Percentiles rank a stretch among this genome's conserved stretches.
Evolutionary conservation across 176 grass and related monocot species (phyloP).

Genomic region (Ananas comosus): DNA sequence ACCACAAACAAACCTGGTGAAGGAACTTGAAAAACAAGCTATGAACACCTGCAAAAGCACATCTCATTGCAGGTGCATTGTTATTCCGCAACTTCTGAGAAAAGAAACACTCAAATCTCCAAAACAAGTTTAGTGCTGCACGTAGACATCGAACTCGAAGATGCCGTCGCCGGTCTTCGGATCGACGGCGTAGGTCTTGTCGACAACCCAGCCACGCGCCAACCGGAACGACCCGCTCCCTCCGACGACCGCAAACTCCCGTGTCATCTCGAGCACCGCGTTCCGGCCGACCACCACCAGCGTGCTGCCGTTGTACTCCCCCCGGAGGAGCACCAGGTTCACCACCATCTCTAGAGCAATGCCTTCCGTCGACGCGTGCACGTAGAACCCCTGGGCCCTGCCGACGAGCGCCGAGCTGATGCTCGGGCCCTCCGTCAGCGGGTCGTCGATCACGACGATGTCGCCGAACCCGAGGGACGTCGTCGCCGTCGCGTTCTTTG

Average conservation of each 20-base stretch:
- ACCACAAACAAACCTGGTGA: too few species aligned
- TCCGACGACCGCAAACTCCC: too few species aligned
- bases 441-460: conserved; percentile 12
- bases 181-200: conserved; percentile 16
- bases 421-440: conserved; percentile 18
- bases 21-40: too few species aligned
- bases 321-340: conserved; percentile 13
- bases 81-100: too few species aligned
- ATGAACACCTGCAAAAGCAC: too few species aligned
- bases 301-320: conserved; percentile 21
- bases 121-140: background rate
- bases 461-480: conserved; percentile 25
- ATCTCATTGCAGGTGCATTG: too few species aligned
- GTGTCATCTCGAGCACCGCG: too few species aligned
- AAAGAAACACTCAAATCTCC: too few species aligned
- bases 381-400: background rate
- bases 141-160: conserved; percentile 22
- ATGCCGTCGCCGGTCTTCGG: conserved; percentile 17
- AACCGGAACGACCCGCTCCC: too few species aligned
- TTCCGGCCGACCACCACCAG: too few species aligned
- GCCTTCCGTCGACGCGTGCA: conserved; percentile 12
- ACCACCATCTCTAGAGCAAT: conserved; percentile 19
- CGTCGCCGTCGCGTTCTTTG: background rate
- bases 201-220: conserved; percentile 8
- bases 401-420: conserved; percentile 22